Conservation (phyloP, 1,284 basidiomycete genomes). For the Apiotrichum sp. region DNA sequence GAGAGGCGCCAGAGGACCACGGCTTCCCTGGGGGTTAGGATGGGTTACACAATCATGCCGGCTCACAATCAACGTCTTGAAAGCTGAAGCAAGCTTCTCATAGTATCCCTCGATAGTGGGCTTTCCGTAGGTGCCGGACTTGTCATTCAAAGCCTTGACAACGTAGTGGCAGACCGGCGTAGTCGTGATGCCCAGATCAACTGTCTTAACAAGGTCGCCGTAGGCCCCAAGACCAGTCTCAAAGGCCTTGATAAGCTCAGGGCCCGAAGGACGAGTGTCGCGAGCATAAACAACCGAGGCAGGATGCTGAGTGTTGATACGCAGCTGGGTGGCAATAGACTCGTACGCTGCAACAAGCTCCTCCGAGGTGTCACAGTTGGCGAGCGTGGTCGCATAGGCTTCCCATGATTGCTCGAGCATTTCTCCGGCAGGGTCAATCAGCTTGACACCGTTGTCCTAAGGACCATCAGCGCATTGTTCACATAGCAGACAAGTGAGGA, state of each 20-base stretch:
- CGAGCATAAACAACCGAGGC: constrained; percentile 82
- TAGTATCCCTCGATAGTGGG: constrained; percentile 84
- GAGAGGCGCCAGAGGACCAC: constrained; percentile 51
- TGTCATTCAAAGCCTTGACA: constrained; percentile 73
- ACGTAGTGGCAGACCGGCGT: constrained; percentile 96
- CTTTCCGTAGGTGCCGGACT: constrained; percentile 66
- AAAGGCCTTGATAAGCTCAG: constrained; percentile 71
- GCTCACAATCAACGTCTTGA: constrained; percentile 79
- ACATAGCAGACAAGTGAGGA: too few species aligned
- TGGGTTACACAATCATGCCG: neutral
- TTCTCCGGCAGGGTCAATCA: constrained; percentile 96
- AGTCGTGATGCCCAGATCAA: constrained; percentile 67
- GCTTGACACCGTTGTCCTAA: constrained; percentile 97
- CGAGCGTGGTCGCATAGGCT: constrained; percentile 74
- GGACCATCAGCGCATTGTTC: neutral
- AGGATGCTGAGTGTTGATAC: constrained; percentile 73
- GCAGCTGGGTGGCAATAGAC: constrained; percentile 58
- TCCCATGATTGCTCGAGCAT: constrained; percentile 99
- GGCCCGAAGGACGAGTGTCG: constrained; percentile 87
- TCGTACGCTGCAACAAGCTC: constrained; percentile 66
- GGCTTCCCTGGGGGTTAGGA: constrained; percentile 52
- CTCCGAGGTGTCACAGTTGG: constrained; percentile 71
- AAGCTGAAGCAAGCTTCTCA: constrained; percentile 75
- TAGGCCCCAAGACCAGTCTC: constrained; percentile 75
- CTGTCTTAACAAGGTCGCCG: constrained; percentile 31